Evolutionary conservation across 352 stramenopile species (phyloP).

Genomic region (Thalassiosira hispida): DNA sequence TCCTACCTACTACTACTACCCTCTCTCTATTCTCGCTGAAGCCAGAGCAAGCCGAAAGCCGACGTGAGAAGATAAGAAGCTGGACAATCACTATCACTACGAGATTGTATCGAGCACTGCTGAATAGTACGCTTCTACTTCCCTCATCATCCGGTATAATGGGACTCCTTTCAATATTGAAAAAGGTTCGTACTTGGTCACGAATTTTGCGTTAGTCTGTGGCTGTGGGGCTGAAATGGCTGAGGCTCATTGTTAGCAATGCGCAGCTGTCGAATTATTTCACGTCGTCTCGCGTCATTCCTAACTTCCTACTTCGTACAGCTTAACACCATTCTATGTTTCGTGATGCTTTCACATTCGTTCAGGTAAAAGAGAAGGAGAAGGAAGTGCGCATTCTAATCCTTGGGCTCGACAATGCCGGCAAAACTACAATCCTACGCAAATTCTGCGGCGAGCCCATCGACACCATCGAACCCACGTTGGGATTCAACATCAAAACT

Average conservation of each 20-base stretch:
- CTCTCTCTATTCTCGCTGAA: no score
- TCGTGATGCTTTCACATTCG: not conserved
- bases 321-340: not conserved
- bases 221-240: not conserved
- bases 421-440: slow-evolving; percentile 97
- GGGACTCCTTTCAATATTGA: slow-evolving; percentile 80
- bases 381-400: slow-evolving; percentile 98
- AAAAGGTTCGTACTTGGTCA: slow-evolving; percentile 60
- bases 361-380: slow-evolving; percentile 99
- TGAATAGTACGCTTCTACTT: not conserved
- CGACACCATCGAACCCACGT: slow-evolving; percentile 95
- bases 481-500: slow-evolving; percentile 99
- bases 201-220: not conserved
- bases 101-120: not conserved
- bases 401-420: slow-evolving; percentile 99
- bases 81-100: no score
- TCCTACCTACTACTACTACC: no score
- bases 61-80: no score
- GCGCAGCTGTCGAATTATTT: not conserved
- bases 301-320: no score
- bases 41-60: no score
- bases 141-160: slow-evolving; percentile 36
- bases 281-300: not conserved
- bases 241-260: not conserved
- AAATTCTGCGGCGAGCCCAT: slow-evolving; percentile 98